A percentile compares a stretch with the other conserved stretches of the same genome.
These are phyloP conservation scores for Scutellaria barbata DNA, from an alignment of 257 asterid species.

Conservation along the genomic window DNA sequence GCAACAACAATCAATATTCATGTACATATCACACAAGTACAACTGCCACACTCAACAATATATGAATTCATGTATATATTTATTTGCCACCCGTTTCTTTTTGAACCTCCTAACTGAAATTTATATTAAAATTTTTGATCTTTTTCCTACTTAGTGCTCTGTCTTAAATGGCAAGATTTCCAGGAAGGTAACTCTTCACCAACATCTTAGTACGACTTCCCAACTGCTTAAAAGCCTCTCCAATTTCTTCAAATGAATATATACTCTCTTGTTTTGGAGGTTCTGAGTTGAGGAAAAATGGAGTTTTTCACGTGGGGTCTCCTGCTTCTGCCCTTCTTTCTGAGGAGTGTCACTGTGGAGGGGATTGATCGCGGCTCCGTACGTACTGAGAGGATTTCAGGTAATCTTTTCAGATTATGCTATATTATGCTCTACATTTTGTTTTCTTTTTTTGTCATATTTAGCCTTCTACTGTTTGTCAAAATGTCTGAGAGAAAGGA, in stretches of 20 bases:
- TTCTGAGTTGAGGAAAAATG: conserved; percentile 25
- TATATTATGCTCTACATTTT: background rate
- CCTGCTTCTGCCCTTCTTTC: conserved; percentile 35
- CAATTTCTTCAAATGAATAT: conserved; percentile 26
- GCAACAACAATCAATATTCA: background rate
- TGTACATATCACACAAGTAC: background rate
- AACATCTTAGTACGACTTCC: conserved; percentile 41
- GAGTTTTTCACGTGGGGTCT: conserved; percentile 27
- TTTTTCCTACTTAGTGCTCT: conserved; percentile 26
- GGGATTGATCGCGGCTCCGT: conserved; percentile 40
- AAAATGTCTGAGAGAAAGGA: conserved; percentile 18
- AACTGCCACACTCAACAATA: too few species aligned
- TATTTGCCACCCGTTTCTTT: background rate
- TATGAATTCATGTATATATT: too few species aligned
- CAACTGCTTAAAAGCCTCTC: conserved; percentile 37
- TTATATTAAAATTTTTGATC: background rate
- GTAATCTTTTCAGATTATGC: conserved; percentile 22
- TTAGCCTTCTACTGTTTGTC: conserved; percentile 15
- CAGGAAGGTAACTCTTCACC: conserved; percentile 46
- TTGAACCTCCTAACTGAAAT: background rate
- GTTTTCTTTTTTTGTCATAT: background rate
- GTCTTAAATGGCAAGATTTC: conserved; percentile 44
- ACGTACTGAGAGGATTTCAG: conserved; percentile 55
- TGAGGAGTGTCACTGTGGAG: conserved; percentile 29
- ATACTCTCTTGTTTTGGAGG: background rate